A percentile compares a stretch with the other conserved stretches of the same genome.
phyloP scores from a whole-genome alignment of 78 protist species.

The Pigoraptor vietnamica region DNA sequence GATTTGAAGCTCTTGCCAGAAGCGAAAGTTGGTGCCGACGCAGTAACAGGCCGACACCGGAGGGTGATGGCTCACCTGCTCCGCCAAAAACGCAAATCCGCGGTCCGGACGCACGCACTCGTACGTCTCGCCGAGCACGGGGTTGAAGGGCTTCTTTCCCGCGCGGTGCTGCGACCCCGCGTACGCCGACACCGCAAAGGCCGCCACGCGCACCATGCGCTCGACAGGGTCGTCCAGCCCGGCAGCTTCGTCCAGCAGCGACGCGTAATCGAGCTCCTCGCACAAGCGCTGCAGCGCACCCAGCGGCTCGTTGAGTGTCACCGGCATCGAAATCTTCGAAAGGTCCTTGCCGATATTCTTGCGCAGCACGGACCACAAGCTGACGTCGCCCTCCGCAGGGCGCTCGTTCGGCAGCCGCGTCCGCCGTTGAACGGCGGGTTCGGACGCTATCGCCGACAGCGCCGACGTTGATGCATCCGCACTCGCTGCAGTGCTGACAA shows the following conservation, averaged over 20 bases:
- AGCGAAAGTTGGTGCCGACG: slow-evolving; percentile 15
- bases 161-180: slow-evolving; percentile 16
- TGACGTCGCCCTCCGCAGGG: neutral
- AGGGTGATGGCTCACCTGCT: slow-evolving; percentile 61
- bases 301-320: slow-evolving; percentile 6
- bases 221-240: slow-evolving; percentile 25
- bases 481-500: neutral
- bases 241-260: slow-evolving; percentile 43
- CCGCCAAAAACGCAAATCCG: neutral
- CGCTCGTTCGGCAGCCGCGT: neutral
- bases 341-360: slow-evolving; percentile 6
- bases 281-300: slow-evolving; percentile 18
- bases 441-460: neutral
- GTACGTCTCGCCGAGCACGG: slow-evolving; percentile 20
- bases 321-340: neutral
- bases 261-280: slow-evolving; percentile 19
- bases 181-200: slow-evolving; percentile 45
- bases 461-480: neutral
- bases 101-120: slow-evolving; percentile 17
- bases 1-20: slow-evolving; percentile 23
- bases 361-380: neutral
- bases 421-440: neutral
- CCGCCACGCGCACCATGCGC: slow-evolving; percentile 39
- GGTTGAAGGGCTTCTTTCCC: slow-evolving; percentile 29
- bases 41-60: slow-evolving; percentile 33